Conservation (phyloP, 371 early-diverging fungal species). For the Mortierella sp. region DNA sequence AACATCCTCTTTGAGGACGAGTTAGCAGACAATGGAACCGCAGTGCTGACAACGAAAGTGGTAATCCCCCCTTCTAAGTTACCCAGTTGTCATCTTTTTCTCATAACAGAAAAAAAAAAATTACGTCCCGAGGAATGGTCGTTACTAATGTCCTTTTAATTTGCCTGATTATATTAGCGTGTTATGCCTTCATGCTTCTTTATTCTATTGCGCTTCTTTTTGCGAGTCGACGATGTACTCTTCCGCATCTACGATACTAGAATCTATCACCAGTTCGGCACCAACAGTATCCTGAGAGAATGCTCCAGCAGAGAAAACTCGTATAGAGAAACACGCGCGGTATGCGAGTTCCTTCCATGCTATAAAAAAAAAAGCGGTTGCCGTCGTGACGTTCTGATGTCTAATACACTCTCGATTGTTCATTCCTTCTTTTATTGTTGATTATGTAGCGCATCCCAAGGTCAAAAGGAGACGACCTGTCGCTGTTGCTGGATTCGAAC, state of each 20-base stretch:
- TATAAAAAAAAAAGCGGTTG: background rate
- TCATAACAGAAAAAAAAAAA: too few species aligned
- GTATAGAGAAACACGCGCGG: slow-evolving; percentile 66
- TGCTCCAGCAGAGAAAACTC: slow-evolving; percentile 73
- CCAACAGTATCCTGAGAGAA: slow-evolving; percentile 75
- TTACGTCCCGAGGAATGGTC: too few species aligned
- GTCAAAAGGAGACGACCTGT: slow-evolving; percentile 67
- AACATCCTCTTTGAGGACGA: slow-evolving; percentile 95
- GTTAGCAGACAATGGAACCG: slow-evolving; percentile 94
- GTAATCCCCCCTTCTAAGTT: too few species aligned
- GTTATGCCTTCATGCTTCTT: slow-evolving; percentile 95
- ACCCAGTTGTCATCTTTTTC: too few species aligned
- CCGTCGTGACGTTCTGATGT: too few species aligned
- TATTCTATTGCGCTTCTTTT: slow-evolving; percentile 86
- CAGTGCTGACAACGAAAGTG: slow-evolving; percentile 81
- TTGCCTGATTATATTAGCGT: slow-evolving; percentile 60
- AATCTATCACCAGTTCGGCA: slow-evolving; percentile 87
- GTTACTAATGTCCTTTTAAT: background rate
- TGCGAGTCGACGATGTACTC: slow-evolving; percentile 94
- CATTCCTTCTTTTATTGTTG: background rate
- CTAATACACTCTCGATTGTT: slow-evolving; percentile 6
- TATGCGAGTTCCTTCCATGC: slow-evolving; percentile 37
- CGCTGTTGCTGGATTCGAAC: slow-evolving; percentile 77
- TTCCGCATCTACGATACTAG: slow-evolving; percentile 91
- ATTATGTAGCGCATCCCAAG: slow-evolving; percentile 55